Evolutionary conservation across 75 land plant species (phyloP).

Genomic region (Cupressus sempervirens): DNA sequence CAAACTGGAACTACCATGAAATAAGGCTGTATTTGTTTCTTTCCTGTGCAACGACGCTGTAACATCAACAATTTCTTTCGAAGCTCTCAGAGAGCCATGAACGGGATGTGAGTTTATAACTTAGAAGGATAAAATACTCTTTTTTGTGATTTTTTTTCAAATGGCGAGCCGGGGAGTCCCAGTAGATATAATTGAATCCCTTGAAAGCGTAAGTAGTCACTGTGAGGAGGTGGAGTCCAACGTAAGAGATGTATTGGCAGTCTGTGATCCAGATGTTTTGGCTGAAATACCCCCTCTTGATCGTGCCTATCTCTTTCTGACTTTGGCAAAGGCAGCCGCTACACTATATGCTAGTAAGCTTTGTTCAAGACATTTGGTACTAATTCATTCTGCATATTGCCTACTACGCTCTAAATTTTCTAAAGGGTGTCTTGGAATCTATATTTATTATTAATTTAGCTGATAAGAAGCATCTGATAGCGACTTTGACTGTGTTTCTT

Average conservation of each 20-base stretch:
- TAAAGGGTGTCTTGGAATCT: neutral
- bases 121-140: neutral
- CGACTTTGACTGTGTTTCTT: neutral
- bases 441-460: neutral
- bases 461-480: neutral
- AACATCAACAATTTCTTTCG: no score
- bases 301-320: slow-evolving; percentile 43
- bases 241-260: slow-evolving; percentile 27
- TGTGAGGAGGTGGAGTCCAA: slow-evolving; percentile 23
- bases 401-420: neutral
- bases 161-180: slow-evolving; percentile 31
- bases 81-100: no score
- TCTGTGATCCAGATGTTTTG: slow-evolving; percentile 36
- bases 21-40: no score
- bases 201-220: slow-evolving; percentile 18
- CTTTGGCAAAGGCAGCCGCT: slow-evolving; percentile 44
- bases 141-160: neutral
- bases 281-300: slow-evolving; percentile 50
- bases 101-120: no score
- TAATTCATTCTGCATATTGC: neutral
- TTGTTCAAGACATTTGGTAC: neutral
- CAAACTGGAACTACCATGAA: no score
- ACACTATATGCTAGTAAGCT: slow-evolving; percentile 43
- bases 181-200: slow-evolving; percentile 23
- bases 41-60: no score